phyloP scores from a whole-genome alignment of 805 yeast species.

The Metschnikowia rubicola region DNA sequence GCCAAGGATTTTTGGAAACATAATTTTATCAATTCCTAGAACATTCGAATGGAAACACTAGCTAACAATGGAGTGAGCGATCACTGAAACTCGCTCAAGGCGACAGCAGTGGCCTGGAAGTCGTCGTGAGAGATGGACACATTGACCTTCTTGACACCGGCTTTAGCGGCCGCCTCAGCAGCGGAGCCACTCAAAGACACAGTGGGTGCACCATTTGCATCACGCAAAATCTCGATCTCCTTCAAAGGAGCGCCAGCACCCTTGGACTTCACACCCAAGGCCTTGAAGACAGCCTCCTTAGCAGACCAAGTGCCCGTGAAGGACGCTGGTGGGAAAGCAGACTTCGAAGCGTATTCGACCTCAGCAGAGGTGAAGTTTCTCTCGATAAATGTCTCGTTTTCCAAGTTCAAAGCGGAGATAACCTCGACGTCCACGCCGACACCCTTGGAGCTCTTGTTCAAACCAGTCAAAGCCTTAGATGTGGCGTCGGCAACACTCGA shows the following conservation, averaged over 20 bases:
- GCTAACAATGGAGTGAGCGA: neutral
- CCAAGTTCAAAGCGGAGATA: constrained; percentile 72
- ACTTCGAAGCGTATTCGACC: constrained; percentile 67
- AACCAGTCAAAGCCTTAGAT: constrained; percentile 54
- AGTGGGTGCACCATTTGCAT: constrained; percentile 72
- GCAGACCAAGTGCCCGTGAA: constrained; percentile 99
- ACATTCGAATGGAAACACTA: neutral
- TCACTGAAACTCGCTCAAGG: constrained; percentile 54
- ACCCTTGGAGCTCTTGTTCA: constrained; percentile 59
- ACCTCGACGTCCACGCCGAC: constrained; percentile 98
- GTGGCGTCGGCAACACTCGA: constrained; percentile 52
- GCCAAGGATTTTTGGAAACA: no score
- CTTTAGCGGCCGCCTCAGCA: constrained; percentile 60
- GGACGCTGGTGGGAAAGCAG: constrained; percentile 82
- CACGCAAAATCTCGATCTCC: constrained; percentile 84
- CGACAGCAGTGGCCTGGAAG: constrained; percentile 96
- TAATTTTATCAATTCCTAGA: neutral
- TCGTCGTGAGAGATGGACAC: constrained; percentile 97
- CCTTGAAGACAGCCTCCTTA: constrained; percentile 97
- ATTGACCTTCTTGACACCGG: constrained; percentile 67
- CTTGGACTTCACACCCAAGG: constrained; percentile 79
- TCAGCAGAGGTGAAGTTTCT: constrained; percentile 87
- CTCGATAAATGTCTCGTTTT: constrained; percentile 86
- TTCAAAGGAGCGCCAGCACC: constrained; percentile 95
- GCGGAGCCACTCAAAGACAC: constrained; percentile 80